Percentiles rank a stretch among this genome's conserved stretches.
These are phyloP conservation scores for Botrytis cinerea DNA, from an alignment of 2,329 filamentous ascomycete genomes.

Conservation along the genomic window DNA sequence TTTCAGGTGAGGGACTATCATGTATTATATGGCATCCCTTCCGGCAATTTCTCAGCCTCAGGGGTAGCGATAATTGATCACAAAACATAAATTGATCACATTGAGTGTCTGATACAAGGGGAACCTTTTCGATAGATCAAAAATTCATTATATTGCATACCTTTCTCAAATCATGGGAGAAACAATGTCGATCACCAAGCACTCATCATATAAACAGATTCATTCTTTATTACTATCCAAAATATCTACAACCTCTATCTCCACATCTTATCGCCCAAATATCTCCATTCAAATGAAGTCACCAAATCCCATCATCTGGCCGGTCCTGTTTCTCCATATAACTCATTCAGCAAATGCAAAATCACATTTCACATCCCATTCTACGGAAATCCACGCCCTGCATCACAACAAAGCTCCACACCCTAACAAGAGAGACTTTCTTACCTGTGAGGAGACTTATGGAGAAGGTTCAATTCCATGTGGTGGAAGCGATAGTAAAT, in stretches of 20 bases:
- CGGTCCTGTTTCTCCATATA: background rate
- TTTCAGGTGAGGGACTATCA: conserved; percentile 1
- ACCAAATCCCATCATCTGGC: background rate
- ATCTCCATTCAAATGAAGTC: background rate
- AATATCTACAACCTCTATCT: background rate
- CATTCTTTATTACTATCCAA: background rate
- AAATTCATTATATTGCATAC: conserved; percentile 10
- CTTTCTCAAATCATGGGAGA: background rate
- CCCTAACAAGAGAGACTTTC: conserved; percentile 22
- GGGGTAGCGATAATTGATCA: background rate
- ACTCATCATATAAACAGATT: background rate
- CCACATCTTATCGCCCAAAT: background rate
- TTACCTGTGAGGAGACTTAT: conserved; percentile 30
- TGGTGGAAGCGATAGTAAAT: conserved; percentile 25
- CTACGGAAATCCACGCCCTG: background rate
- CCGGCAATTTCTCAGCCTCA: background rate
- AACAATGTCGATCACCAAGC: background rate
- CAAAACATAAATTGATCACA: background rate
- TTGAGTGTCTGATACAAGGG: background rate
- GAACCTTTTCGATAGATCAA: background rate
- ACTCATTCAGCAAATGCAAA: background rate
- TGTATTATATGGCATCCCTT: conserved; percentile 1
- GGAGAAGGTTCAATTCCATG: conserved; percentile 28
- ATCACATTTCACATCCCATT: background rate
- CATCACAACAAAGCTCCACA: background rate